A percentile compares a stretch with the other conserved stretches of the same genome.
These are phyloP conservation scores for Schwanniomyces polymorphus DNA, from an alignment of 805 yeast species.

Conservation along the genomic window DNA sequence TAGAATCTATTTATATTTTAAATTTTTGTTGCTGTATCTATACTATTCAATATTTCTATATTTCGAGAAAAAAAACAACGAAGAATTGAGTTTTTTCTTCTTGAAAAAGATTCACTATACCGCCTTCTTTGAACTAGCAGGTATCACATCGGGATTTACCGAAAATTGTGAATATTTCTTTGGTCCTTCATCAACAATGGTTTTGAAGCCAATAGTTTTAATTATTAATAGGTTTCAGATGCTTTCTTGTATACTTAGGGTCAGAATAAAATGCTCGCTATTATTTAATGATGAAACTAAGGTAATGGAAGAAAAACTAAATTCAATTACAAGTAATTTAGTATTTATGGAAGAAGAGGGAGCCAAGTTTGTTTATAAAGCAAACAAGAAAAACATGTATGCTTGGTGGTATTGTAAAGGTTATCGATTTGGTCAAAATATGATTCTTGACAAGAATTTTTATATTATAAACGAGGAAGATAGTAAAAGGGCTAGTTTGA, in stretches of 20 bases:
- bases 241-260: neutral
- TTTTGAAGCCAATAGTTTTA: neutral
- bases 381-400: neutral
- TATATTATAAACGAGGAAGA: neutral
- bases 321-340: neutral
- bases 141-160: neutral
- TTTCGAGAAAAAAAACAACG: conserved; percentile 12
- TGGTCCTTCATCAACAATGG: conserved; percentile 2
- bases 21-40: conserved; percentile 1
- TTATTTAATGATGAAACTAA: neutral
- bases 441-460: neutral
- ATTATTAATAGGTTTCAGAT: neutral
- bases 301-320: neutral
- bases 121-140: conserved; percentile 2
- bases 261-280: conserved; percentile 1
- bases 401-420: conserved; percentile 3
- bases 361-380: neutral
- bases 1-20: conserved; percentile 2
- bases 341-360: conserved; percentile 1
- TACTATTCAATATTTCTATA: conserved; percentile 2
- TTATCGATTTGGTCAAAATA: neutral
- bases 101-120: conserved; percentile 24
- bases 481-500: neutral
- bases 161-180: conserved; percentile 1
- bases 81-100: conserved; percentile 30